Conservation (phyloP, 116 monocot genomes). For the Thalassia testudinum region DNA sequence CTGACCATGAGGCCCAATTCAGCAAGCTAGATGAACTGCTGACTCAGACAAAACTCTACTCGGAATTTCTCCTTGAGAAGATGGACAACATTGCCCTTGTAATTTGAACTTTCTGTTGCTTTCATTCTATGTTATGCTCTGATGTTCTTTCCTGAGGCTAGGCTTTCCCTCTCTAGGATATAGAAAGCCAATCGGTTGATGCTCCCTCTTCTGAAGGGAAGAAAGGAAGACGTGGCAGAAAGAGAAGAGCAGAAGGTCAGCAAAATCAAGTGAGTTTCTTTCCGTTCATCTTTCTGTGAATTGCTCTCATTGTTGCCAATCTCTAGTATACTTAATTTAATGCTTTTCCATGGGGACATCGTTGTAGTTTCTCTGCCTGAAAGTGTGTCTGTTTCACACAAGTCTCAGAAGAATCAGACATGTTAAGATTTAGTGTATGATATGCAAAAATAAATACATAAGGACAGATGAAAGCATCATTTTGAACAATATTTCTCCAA, state of each 20-base stretch:
- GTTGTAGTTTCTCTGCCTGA: too few relatives aligned
- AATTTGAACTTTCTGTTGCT: neutral
- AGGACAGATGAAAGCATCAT: too few relatives aligned
- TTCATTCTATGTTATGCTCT: neutral
- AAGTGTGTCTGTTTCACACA: too few relatives aligned
- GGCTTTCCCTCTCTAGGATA: neutral
- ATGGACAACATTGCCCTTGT: constrained; percentile 39
- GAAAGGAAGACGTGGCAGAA: constrained; percentile 17
- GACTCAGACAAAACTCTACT: constrained; percentile 36
- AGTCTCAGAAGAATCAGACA: neutral
- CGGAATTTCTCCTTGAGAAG: constrained; percentile 36
- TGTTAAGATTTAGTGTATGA: too few relatives aligned
- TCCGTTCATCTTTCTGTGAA: neutral
- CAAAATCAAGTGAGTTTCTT: constrained; percentile 18
- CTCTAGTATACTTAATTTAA: too few relatives aligned
- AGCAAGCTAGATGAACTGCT: constrained; percentile 35
- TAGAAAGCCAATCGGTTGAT: constrained; percentile 7
- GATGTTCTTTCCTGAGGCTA: neutral
- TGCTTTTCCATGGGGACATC: too few relatives aligned
- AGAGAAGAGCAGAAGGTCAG: constrained; percentile 14
- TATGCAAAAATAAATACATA: too few relatives aligned
- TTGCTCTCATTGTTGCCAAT: neutral
- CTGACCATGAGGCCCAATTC: constrained; percentile 6
- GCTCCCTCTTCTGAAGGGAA: constrained; percentile 5
- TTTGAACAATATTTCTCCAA: too few relatives aligned